Percentiles rank a stretch among this genome's conserved stretches.
phyloP scores from a whole-genome alignment of 2,329 filamentous ascomycete genomes.

The Nannizzia gypsea region DNA sequence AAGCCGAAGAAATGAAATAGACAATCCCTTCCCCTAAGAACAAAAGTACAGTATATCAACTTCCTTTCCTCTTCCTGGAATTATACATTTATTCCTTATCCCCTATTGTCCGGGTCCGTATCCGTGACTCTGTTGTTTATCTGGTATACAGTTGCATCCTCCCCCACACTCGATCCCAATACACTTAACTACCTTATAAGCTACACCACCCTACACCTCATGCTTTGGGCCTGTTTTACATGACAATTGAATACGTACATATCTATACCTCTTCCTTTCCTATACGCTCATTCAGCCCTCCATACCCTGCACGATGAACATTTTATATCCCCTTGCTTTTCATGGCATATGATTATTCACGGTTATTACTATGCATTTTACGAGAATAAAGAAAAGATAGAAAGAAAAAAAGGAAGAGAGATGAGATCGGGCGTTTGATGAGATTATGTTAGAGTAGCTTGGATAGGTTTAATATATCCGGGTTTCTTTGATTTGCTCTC shows the following conservation, averaged over 20 bases:
- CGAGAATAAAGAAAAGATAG: background rate
- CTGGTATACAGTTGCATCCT: too few relatives aligned
- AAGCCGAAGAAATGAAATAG: slow-evolving; percentile 2
- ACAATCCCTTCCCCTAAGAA: background rate
- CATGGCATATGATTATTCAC: background rate
- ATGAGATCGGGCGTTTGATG: background rate
- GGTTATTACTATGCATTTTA: background rate
- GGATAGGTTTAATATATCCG: background rate
- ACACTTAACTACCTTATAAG: background rate
- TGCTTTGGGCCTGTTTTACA: background rate
- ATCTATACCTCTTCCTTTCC: background rate
- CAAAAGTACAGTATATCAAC: background rate
- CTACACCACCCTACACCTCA: background rate
- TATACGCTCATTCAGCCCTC: background rate
- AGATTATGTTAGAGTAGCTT: background rate
- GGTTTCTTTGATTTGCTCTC: background rate
- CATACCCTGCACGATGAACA: background rate
- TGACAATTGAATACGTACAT: background rate
- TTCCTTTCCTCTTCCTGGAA: background rate
- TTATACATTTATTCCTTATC: background rate
- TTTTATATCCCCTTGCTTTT: background rate
- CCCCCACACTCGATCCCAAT: too few relatives aligned
- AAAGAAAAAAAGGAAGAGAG: background rate
- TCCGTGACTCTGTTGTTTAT: too few relatives aligned
- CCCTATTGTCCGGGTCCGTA: background rate